These are phyloP conservation scores for Dactylonectria macrodidyma DNA, from an alignment of 2,329 filamentous ascomycete species.

Conservation along the genomic window DNA sequence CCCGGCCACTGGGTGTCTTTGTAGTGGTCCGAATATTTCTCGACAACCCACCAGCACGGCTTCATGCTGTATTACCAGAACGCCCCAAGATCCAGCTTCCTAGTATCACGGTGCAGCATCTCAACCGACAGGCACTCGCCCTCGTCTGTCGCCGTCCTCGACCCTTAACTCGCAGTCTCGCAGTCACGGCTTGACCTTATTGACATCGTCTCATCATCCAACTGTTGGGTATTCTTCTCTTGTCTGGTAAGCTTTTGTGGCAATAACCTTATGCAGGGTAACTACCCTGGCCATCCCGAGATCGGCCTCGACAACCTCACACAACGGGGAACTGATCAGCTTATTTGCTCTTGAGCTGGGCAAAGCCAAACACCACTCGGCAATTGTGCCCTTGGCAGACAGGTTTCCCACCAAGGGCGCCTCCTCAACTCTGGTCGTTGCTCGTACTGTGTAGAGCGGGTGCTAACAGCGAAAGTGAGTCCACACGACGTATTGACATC, in stretches of 20 bases:
- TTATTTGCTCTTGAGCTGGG: conserved; percentile 28
- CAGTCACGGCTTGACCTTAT: conserved; percentile 24
- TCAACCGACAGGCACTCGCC: conserved; percentile 62
- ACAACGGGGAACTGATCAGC: conserved; percentile 21
- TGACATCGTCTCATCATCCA: conserved; percentile 30
- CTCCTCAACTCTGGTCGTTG: conserved; percentile 11
- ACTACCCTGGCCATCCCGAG: conserved; percentile 22
- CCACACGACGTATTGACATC: conserved; percentile 23
- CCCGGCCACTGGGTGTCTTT: conserved; percentile 54
- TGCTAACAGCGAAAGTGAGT: conserved; percentile 20
- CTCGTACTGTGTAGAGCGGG: conserved; percentile 16
- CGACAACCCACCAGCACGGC: conserved; percentile 62
- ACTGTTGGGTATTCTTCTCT: conserved; percentile 28
- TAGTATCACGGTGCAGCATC: conserved; percentile 68
- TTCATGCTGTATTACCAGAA: conserved; percentile 65
- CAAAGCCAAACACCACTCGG: conserved; percentile 17
- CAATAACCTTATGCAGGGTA: conserved; percentile 43
- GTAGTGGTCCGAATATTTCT: conserved; percentile 63
- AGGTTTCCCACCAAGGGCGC: conserved; percentile 2
- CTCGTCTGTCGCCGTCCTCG: conserved; percentile 48
- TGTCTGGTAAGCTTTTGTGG: conserved; percentile 39
- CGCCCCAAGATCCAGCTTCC: conserved; percentile 61
- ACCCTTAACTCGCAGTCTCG: conserved; percentile 34
- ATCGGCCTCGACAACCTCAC: conserved; percentile 34
- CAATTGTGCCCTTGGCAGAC: conserved; percentile 12